Evolutionary conservation across 2,329 filamentous ascomycete species (phyloP), one percentile per base, ranked within the genome.

Genomic region (Rachicladosporium sp.): DNA sequence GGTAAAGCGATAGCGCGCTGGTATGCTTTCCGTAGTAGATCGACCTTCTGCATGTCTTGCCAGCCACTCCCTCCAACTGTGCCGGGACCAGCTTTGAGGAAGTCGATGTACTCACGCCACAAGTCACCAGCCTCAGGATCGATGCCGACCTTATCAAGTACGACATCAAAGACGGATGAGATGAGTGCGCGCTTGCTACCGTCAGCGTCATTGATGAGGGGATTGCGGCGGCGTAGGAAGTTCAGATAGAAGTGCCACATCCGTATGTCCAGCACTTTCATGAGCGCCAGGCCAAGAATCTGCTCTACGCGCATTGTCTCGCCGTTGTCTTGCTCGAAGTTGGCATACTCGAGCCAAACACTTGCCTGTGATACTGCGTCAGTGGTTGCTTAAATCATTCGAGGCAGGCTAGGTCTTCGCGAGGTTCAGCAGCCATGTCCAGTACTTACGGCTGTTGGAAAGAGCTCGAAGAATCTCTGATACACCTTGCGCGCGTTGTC

Each of bases 11-110:
- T 84, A 10, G 89, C 89, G 38, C 81, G 81, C 53, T 95, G 88
- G 58, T 95, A 98, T 1, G 85, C 83, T 58, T 93, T 93, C 43
- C 91, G 80, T 37, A 98, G 66, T 50, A 83, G 71, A 53, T 98
- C 91, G 82, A 94, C 93, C 69, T 98, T 98, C 58, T 96, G 91
- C 63, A 89, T 83, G 56, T 96, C 91, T 62, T 96, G 88, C 93
- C 91, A 98, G 43, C 76, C 80, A 43, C 72, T 80, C 33, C 89
- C 91, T 19, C 88, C 89, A 43, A 91, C 75, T 8, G 31, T 21
- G 4, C 91, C 91, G 1, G 91, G 91, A 0, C 82, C 85, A 31
- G 77, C 83, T 57, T 87, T 88, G 60, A 96, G 76, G 57, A 98
- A 95, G 49, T 91, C 79, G 45, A 98, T 80, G 54, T 96, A 96